Evolutionary conservation across 352 stramenopile genomes (phyloP).

Genomic region (Pythium folliculosum): DNA sequence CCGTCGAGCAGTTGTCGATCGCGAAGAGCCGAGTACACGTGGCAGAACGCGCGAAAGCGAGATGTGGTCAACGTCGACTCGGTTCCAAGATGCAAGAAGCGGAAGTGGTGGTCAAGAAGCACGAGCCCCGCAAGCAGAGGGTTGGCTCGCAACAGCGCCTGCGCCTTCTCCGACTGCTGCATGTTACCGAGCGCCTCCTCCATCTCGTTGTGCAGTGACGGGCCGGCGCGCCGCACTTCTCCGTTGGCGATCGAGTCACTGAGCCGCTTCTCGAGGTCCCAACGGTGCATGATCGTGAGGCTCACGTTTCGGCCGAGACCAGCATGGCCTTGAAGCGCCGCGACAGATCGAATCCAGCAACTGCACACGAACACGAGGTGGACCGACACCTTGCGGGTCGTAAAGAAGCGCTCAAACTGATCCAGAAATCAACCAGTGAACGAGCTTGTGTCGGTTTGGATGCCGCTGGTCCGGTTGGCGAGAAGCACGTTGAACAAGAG

Average conservation of each 20-base stretch:
- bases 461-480: neutral
- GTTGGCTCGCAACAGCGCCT: conserved; percentile 26
- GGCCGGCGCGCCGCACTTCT: neutral
- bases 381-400: neutral
- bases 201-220: neutral
- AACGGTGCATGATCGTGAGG: conserved; percentile 29
- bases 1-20: conserved; percentile 10
- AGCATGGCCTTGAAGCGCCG: conserved; percentile 32
- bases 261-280: conserved; percentile 27
- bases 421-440: neutral
- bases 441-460: neutral
- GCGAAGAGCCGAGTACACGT: conserved; percentile 14
- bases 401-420: conserved; percentile 1
- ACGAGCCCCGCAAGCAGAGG: conserved; percentile 33
- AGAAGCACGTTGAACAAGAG: conserved; percentile 17
- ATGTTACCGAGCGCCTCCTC: neutral
- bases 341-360: conserved; percentile 36
- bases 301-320: conserved; percentile 26
- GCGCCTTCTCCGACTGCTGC: conserved; percentile 13
- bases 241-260: conserved; percentile 23
- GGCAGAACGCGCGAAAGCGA: conserved; percentile 8
- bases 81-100: conserved; percentile 28
- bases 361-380: conserved; percentile 23
- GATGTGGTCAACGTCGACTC: conserved; percentile 30
- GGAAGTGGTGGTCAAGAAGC: conserved; percentile 33